Evolutionary conservation across 352 stramenopile genomes (phyloP).

Genomic region (Phytophthora capsici): DNA sequence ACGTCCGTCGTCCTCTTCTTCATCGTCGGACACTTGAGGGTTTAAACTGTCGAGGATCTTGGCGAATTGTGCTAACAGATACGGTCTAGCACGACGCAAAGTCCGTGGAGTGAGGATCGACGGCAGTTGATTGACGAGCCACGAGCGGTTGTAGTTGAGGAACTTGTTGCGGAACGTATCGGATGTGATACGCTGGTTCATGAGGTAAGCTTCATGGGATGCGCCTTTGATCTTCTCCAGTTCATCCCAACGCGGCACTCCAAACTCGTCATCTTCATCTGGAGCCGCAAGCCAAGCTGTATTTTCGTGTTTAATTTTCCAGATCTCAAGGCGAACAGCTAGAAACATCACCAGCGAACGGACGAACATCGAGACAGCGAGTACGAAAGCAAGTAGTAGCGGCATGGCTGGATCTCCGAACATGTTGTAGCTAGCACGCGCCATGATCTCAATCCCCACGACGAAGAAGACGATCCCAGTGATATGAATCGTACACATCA

Average conservation of each 20-base stretch:
- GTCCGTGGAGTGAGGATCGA: conserved; percentile 95
- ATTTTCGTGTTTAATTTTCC: conserved; percentile 97
- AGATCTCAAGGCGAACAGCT: conserved; percentile 91
- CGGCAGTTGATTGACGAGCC: conserved; percentile 96
- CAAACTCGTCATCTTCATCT: conserved; percentile 93
- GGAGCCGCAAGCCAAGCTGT: conserved; percentile 92
- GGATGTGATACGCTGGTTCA: conserved; percentile 97
- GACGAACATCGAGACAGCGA: conserved; percentile 62
- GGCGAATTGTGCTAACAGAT: conserved; percentile 96
- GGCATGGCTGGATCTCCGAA: conserved; percentile 95
- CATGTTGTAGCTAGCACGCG: conserved; percentile 94
- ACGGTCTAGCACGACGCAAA: conserved; percentile 89
- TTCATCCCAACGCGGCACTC: conserved; percentile 92
- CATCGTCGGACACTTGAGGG: conserved; percentile 93
- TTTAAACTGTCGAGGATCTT: conserved; percentile 96
- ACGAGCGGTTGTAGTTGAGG: conserved; percentile 97
- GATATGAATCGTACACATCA: conserved; percentile 95
- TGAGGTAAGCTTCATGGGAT: conserved; percentile 95
- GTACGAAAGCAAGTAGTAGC: conserved; percentile 81
- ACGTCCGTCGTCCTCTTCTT: conserved; percentile 85
- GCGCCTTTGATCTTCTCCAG: conserved; percentile 93
- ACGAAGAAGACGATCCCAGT: conserved; percentile 96
- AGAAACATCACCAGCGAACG: conserved; percentile 82
- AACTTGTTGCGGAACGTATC: conserved; percentile 99
- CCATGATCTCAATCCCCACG: conserved; percentile 96